These are phyloP conservation scores for Ceratobasidium sp. DNA, from an alignment of 1,284 basidiomycete genomes.

Conservation along the genomic window DNA sequence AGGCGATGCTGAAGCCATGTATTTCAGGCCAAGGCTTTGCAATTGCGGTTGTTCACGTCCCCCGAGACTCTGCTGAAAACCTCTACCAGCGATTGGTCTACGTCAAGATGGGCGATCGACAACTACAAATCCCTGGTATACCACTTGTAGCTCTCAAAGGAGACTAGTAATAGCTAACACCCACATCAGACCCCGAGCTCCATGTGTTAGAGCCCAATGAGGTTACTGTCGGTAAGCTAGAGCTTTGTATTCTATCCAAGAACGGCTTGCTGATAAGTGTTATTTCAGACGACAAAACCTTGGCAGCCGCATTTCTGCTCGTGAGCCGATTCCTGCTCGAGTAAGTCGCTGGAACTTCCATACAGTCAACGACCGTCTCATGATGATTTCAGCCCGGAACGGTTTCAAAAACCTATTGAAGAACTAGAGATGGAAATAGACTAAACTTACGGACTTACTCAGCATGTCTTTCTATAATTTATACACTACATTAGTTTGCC, in stretches of 20 bases:
- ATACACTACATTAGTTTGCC: neutral
- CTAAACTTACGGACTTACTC: neutral
- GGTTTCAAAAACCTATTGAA: neutral
- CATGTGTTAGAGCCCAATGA: neutral
- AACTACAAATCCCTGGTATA: too few species aligned
- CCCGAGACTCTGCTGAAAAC: neutral
- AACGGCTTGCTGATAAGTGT: neutral
- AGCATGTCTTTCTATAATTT: neutral
- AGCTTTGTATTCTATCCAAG: neutral
- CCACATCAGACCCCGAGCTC: neutral
- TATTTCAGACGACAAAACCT: neutral
- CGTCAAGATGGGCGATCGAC: too few species aligned
- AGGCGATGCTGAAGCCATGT: neutral
- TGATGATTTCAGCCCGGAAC: neutral
- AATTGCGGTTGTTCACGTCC: neutral
- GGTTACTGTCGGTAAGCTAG: neutral
- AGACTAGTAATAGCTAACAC: neutral
- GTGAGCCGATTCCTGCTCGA: neutral
- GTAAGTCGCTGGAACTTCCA: neutral
- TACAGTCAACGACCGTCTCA: neutral
- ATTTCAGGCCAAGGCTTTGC: constrained; percentile 1
- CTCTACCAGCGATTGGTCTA: neutral
- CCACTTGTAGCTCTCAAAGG: too few species aligned
- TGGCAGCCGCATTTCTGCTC: neutral
- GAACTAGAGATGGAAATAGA: neutral